These are phyloP conservation scores for Ilex paraguariensis DNA, from an alignment of 305 asterid genomes.

Conservation along the genomic window DNA sequence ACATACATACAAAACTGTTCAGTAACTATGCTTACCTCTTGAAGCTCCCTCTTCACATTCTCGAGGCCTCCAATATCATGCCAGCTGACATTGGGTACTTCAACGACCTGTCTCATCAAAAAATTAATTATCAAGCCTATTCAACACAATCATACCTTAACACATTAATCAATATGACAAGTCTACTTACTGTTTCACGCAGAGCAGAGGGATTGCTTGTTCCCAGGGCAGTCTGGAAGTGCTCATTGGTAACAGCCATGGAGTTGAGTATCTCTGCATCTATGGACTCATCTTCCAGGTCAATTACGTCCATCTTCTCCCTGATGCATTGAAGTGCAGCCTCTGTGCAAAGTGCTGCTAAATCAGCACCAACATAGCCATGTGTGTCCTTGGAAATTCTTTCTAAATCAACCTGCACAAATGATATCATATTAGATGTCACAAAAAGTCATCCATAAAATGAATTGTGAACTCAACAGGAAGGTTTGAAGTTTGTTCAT, in stretches of 20 bases:
- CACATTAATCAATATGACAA: conserved; percentile 5
- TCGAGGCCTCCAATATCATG: conserved; percentile 60
- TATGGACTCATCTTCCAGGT: conserved; percentile 87
- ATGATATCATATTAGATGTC: not conserved
- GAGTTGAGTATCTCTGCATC: conserved; percentile 90
- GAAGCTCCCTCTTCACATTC: conserved; percentile 65
- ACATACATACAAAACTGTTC: not conserved
- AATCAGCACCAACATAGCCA: conserved; percentile 94
- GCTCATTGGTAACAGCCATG: conserved; percentile 91
- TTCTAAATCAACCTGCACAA: conserved; percentile 80
- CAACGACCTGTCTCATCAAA: conserved; percentile 41
- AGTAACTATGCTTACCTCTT: conserved; percentile 33
- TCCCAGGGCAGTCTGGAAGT: conserved; percentile 85
- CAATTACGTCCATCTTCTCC: conserved; percentile 97
- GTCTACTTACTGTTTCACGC: conserved; percentile 77
- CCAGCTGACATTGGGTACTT: conserved; percentile 58
- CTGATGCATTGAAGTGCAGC: conserved; percentile 95
- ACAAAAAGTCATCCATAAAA: not conserved
- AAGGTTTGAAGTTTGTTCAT: not conserved
- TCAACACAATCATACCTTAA: conserved; percentile 5
- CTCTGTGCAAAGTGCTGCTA: conserved; percentile 93
- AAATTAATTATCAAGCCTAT: conserved; percentile 6
- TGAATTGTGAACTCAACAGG: not conserved
- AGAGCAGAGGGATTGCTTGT: conserved; percentile 95
- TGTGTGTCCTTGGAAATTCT: conserved; percentile 76